Evolutionary conservation across 768 basidiomycete species (phyloP), one percentile per base, ranked within the genome.

Genomic region (Terana coerulea): DNA sequence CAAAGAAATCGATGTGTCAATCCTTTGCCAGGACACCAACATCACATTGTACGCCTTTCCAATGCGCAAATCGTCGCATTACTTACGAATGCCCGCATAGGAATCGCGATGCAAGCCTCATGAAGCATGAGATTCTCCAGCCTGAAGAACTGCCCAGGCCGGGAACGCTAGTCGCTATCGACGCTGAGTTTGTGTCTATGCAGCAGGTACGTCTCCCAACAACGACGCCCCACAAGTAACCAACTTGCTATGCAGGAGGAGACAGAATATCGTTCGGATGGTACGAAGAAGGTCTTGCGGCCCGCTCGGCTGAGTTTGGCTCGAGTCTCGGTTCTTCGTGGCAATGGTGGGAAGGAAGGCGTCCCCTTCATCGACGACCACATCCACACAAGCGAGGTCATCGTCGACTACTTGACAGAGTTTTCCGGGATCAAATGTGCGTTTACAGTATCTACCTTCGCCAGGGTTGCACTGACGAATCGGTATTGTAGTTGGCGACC

Each of bases 351-450:
- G 0, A 83, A 83, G 54, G 82, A 88, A 61, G 91, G 91, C 3
- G 64, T 87, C 11, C 95, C 97, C 2, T 97, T 98, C 69, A 97
- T 99, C 59, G 97, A 98, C 59, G 97, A 99, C 61, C 90, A 99
- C 61, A 98, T 98, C 31, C 91, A 97, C 60, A 97, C 94, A 2
- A 95, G 91, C 59, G 95, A 98, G 62, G 78, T 81, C 5, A 92
- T 99, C 43, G 92, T 97, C 24, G 94, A 99, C 69, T 98, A 98
- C 65, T 69, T 99, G 59, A 99, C 97, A 0, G 95, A 98, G 67
- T 98, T 85, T 63, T 98, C 95, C 9, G 97, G 97, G 1, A 95
- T 98, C 44, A 84, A 85, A 73, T 89, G 95, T 95, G 62, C 49
- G 88, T 67, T 59, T 0, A 9, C 35, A 37, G 22, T 35, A 19